A percentile compares a stretch with the other conserved stretches of the same genome.
Conservation (phyloP, 1,284 basidiomycete species). For the Psilocybe mexicana region DNA sequence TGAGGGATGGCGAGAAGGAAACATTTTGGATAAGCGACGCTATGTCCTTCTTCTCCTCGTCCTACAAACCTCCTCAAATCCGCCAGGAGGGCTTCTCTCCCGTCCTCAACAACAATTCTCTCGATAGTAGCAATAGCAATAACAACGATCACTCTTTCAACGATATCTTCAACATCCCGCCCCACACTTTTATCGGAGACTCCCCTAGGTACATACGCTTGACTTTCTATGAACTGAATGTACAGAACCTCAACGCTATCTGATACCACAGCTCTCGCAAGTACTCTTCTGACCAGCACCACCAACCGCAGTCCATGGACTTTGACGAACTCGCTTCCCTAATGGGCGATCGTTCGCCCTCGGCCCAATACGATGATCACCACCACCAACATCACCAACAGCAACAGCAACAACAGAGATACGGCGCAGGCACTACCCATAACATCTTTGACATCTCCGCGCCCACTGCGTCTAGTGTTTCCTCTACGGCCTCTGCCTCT, state of each 20-base stretch:
- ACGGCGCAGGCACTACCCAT: conserved; percentile 40
- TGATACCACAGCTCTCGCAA: conserved; percentile 32
- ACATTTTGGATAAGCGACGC: neutral
- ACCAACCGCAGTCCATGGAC: conserved; percentile 41
- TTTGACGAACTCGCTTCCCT: conserved; percentile 67
- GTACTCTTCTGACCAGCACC: conserved; percentile 31
- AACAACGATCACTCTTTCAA: conserved; percentile 17
- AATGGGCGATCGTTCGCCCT: conserved; percentile 36
- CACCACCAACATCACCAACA: conserved; percentile 2
- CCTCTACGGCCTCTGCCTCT: conserved; percentile 3
- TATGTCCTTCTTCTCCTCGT: conserved; percentile 28
- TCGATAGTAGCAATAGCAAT: conserved; percentile 13
- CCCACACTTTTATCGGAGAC: conserved; percentile 32
- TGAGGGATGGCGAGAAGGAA: neutral
- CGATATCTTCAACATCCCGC: conserved; percentile 21
- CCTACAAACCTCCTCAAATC: conserved; percentile 32
- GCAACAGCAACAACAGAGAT: conserved; percentile 1
- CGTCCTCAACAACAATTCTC: conserved; percentile 22
- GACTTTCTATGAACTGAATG: neutral
- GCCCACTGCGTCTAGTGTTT: conserved; percentile 8
- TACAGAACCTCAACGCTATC: neutral
- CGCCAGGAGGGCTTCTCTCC: conserved; percentile 68
- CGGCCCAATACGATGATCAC: conserved; percentile 18
- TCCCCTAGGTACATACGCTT: conserved; percentile 4
- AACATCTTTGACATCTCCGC: conserved; percentile 73